These are phyloP conservation scores for Myriosclerotinia scirpicola DNA, from an alignment of 2,329 filamentous ascomycete genomes.

Conservation along the genomic window DNA sequence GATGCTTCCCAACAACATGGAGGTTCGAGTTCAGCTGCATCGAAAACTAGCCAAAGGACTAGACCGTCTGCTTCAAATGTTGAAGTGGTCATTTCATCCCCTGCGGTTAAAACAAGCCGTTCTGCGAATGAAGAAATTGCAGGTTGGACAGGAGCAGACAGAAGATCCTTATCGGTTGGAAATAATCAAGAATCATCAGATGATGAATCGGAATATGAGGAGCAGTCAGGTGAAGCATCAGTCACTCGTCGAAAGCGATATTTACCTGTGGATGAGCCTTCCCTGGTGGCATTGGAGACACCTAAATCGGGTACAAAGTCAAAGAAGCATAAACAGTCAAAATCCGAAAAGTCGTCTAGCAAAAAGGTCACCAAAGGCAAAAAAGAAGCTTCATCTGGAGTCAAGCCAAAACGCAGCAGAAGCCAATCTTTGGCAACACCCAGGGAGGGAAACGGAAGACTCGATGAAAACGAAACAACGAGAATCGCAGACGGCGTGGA, in stretches of 20 bases:
- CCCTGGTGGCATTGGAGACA: neutral
- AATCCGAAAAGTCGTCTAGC: neutral
- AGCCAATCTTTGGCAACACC: neutral
- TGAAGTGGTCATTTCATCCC: neutral
- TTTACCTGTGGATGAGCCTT: slow-evolving; percentile 22
- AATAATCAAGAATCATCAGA: neutral
- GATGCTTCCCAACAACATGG: neutral
- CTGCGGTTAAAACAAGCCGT: slow-evolving; percentile 15
- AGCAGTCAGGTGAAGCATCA: neutral
- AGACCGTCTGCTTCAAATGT: neutral
- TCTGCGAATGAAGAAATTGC: slow-evolving; percentile 12
- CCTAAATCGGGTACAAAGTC: neutral
- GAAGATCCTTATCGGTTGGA: neutral
- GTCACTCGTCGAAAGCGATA: slow-evolving; percentile 19
- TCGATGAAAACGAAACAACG: slow-evolving; percentile 8
- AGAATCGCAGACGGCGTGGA: slow-evolving; percentile 40
- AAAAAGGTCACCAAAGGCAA: neutral
- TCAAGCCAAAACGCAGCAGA: slow-evolving; percentile 8
- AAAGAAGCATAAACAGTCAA: neutral
- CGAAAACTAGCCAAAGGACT: neutral
- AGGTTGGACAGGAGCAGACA: slow-evolving; percentile 5
- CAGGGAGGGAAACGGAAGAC: slow-evolving; percentile 4
- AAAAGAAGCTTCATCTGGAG: neutral
- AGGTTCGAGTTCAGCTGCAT: neutral
- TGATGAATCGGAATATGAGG: neutral